Percentiles rank a stretch among this genome's conserved stretches.
Evolutionary conservation across 75 land plant species (phyloP).

Genomic region (Sequoiadendron giganteum): DNA sequence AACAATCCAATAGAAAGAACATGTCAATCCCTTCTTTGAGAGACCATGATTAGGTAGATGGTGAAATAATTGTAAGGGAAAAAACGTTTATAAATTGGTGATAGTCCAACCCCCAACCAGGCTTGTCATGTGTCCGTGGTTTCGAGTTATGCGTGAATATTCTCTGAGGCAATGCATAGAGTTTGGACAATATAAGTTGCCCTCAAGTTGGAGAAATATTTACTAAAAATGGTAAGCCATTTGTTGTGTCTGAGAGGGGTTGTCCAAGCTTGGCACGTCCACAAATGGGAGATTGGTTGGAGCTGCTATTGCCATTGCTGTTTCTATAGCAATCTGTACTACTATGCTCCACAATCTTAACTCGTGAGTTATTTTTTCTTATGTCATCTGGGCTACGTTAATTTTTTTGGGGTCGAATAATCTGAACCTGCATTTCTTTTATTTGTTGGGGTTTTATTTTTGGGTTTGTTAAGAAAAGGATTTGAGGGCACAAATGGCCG

Average conservation of each 20-base stretch:
- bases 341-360: not conserved
- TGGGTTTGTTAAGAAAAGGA: not conserved
- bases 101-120: not conserved
- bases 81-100: not conserved
- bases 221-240: not conserved
- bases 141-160: not conserved
- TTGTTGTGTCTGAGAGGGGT: not conserved
- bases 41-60: too few relatives aligned
- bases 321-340: not conserved
- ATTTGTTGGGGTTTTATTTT: not conserved
- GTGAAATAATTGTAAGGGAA: too few relatives aligned
- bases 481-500: conserved; percentile 12
- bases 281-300: not conserved
- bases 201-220: not conserved
- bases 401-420: too few relatives aligned
- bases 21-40: too few relatives aligned
- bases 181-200: not conserved
- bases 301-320: not conserved
- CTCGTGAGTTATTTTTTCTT: not conserved
- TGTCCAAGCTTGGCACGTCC: not conserved
- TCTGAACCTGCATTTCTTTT: not conserved
- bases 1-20: too few relatives aligned
- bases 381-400: not conserved
- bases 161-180: not conserved
- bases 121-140: not conserved